Conservation (phyloP, 495 filamentous ascomycete species). For the Diplogelasinospora grovesii region DNA sequence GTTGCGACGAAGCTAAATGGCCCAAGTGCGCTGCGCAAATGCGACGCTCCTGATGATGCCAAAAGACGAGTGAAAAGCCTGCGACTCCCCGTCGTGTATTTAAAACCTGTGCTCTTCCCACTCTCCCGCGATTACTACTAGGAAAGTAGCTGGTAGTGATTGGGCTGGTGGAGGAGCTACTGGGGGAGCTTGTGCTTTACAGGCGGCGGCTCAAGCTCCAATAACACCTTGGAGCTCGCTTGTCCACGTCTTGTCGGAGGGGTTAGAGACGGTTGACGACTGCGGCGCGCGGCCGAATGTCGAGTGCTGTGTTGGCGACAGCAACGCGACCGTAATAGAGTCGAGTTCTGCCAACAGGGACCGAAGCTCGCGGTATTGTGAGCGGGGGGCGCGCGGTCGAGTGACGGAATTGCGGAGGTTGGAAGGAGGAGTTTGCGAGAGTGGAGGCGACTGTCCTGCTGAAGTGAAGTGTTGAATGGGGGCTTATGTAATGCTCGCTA, state of each 20-base stretch:
- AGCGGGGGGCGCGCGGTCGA: constrained; percentile 2
- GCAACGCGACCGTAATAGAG: constrained; percentile 1
- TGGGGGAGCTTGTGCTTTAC: too few relatives aligned
- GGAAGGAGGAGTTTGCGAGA: constrained; percentile 21
- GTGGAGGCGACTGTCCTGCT: constrained; percentile 9
- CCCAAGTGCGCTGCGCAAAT: constrained; percentile 7
- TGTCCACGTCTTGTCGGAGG: too few relatives aligned
- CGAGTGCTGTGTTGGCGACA: not conserved
- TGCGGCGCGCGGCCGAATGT: too few relatives aligned
- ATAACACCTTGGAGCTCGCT: too few relatives aligned
- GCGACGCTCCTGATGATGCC: constrained; percentile 1
- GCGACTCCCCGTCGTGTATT: too few relatives aligned
- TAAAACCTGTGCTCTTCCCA: too few relatives aligned
- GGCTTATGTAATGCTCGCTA: constrained; percentile 4
- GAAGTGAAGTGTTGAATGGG: not conserved
- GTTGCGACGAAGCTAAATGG: constrained; percentile 15
- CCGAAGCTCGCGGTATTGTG: not conserved
- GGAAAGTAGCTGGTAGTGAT: too few relatives aligned
- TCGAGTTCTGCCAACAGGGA: not conserved
- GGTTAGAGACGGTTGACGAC: too few relatives aligned
- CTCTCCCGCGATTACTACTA: too few relatives aligned
- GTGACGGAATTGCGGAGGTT: constrained; percentile 27
- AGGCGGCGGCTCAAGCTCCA: too few relatives aligned
- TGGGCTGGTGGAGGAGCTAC: too few relatives aligned
- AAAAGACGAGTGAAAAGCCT: constrained; percentile 5